Evolutionary conservation across 352 stramenopile genomes (phyloP), one percentile per base, ranked within the genome.

Genomic region (Globisporangium echinulatum): DNA sequence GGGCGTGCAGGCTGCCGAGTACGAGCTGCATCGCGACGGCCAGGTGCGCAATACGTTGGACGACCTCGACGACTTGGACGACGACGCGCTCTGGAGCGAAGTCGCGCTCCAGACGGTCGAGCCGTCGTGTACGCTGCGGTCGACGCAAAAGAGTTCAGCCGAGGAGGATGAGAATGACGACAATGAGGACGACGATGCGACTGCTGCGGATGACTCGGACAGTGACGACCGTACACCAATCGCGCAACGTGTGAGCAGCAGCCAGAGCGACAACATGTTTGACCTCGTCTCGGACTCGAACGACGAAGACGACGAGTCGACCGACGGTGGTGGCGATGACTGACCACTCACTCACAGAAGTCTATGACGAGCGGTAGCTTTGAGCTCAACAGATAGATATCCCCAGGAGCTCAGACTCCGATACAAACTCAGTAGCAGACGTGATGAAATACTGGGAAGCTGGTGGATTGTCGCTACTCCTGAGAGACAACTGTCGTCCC

Each of bases 261-360:
- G 46, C 13, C 17, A 53, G 50, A 33, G 47, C 48, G 40, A 60
- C 25, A 33, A 33, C n/a, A 66, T 66, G 56, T 82, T 82, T 42
- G 79, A 88, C 15, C 66, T 87, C 44, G 77, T 88, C 4, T 73
- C 73, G 14, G 75, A 87, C 56, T 87, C 79, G 8, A 79, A 87
- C 58, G 69, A 68, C 11, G 75, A 85, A 59, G 64, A 77, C 8
- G 67, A 75, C 4, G 54, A 75, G 25, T 33, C 25, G 25, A 33
- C 25, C 44, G 72, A 72, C 0, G 39, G 13, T 38, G 5, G 14
- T 42, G 25, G 13, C 49, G 8, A 40, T 4, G 49, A 17, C 49
- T 46, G 67, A 73, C 1, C 64, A 64, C 6, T 64, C 75, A 25
- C 49, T 68, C 10, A 47, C 51, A 1, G 40, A 66, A 10, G 44